Conservation (phyloP, 345 rosid genomes). For the Populus alba region DNA sequence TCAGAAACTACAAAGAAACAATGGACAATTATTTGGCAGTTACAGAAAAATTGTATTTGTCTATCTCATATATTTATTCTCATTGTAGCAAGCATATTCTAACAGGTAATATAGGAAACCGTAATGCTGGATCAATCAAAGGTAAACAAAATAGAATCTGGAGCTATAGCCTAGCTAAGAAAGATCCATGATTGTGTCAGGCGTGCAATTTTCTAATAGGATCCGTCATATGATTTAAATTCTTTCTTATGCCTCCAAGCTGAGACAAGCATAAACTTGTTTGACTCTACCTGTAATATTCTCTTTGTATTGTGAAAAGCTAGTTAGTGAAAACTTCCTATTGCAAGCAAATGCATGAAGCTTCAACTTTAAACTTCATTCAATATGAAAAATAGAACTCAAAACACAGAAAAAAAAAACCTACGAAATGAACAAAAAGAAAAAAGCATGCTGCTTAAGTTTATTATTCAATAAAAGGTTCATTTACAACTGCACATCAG, state of each 20-base stretch:
- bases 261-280: not conserved
- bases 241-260: not conserved
- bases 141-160: not conserved
- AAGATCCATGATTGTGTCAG: not conserved
- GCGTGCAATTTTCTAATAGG: not conserved
- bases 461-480: not conserved
- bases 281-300: not conserved
- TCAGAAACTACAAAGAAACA: not conserved
- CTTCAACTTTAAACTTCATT: not conserved
- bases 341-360: not conserved
- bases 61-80: not conserved
- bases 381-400: not conserved
- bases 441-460: not conserved
- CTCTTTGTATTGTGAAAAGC: not conserved
- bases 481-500: not conserved
- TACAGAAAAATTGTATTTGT: not conserved
- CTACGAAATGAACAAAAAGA: not conserved
- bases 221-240: not conserved
- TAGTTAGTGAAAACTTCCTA: not conserved
- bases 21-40: not conserved
- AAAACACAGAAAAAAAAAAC: no score
- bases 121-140: not conserved
- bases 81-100: not conserved
- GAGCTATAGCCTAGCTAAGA: not conserved
- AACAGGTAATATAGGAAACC: not conserved